Percentiles rank a stretch among this genome's conserved stretches.
These are phyloP conservation scores for Blastobotrys parvus DNA, from an alignment of 805 yeast species.

Conservation along the genomic window DNA sequence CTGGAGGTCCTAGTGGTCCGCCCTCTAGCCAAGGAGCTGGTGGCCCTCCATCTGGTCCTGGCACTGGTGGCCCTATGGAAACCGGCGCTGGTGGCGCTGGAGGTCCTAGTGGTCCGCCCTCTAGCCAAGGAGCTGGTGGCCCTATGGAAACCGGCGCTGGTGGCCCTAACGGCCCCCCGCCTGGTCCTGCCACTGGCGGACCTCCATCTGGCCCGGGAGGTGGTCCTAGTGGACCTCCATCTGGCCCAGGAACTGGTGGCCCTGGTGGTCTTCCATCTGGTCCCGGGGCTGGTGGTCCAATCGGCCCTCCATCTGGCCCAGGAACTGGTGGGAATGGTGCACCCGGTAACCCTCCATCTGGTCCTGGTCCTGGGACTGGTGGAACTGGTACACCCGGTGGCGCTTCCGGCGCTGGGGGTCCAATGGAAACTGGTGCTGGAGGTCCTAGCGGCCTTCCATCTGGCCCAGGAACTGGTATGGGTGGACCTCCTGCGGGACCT, in stretches of 20 bases:
- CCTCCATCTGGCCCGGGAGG: background rate
- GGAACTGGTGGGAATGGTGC: background rate
- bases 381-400: conserved; percentile 6
- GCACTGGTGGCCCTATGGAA: background rate
- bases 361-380: background rate
- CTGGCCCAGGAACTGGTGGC: background rate
- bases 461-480: background rate
- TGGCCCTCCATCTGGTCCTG: conserved; percentile 1
- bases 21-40: no score
- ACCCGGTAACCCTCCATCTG: conserved; percentile 1
- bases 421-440: background rate
- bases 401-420: background rate
- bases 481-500: background rate
- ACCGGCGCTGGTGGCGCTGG: conserved; percentile 1
- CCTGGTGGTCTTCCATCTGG: conserved; percentile 1
- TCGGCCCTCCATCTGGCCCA: background rate
- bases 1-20: conserved; percentile 7
- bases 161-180: background rate
- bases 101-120: conserved; percentile 1
- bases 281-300: conserved; percentile 2
- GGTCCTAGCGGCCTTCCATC: no score
- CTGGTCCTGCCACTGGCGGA: conserved; percentile 5
- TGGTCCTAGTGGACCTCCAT: conserved; percentile 6
- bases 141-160: conserved; percentile 4
- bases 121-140: conserved; percentile 3